Conservation (phyloP, 805 yeast species). For the Nakazawaea peltata region DNA sequence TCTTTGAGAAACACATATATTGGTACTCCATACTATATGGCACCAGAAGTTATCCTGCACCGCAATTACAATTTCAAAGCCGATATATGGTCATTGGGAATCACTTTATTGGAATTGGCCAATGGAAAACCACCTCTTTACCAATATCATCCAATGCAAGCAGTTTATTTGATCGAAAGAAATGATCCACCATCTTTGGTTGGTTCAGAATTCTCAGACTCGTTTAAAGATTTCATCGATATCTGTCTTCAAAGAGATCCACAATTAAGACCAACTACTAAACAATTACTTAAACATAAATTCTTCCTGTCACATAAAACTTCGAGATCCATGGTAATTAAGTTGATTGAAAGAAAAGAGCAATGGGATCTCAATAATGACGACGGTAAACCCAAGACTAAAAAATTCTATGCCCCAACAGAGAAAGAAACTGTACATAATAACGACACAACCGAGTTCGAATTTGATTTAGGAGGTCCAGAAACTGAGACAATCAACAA, state of each 20-base stretch:
- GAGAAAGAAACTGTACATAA: constrained; percentile 5
- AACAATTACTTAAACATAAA: constrained; percentile 51
- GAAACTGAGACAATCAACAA: constrained; percentile 1
- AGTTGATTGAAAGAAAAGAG: constrained; percentile 34
- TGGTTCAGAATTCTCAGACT: constrained; percentile 22
- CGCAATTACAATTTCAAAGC: constrained; percentile 62
- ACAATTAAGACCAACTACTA: constrained; percentile 54
- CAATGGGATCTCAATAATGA: constrained; percentile 32
- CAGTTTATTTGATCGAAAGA: constrained; percentile 41
- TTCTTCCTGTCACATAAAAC: constrained; percentile 36
- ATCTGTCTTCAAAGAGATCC: constrained; percentile 71
- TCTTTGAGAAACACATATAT: constrained; percentile 45
- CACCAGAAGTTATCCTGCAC: constrained; percentile 48
- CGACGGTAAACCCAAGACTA: constrained; percentile 13
- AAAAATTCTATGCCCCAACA: constrained; percentile 27
- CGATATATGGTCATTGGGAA: constrained; percentile 76
- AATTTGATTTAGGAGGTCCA: constrained; percentile 6
- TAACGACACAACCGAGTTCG: constrained; percentile 10
- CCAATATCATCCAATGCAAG: constrained; percentile 48
- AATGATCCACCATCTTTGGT: constrained; percentile 35
- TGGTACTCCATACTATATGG: constrained; percentile 62
- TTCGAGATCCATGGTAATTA: constrained; percentile 24
- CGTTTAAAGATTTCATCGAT: constrained; percentile 61
- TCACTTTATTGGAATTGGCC: constrained; percentile 68
- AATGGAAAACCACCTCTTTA: constrained; percentile 66